Evolutionary conservation across 2,329 filamentous ascomycete species (phyloP).

Genomic region (Rutstroemia sp.): DNA sequence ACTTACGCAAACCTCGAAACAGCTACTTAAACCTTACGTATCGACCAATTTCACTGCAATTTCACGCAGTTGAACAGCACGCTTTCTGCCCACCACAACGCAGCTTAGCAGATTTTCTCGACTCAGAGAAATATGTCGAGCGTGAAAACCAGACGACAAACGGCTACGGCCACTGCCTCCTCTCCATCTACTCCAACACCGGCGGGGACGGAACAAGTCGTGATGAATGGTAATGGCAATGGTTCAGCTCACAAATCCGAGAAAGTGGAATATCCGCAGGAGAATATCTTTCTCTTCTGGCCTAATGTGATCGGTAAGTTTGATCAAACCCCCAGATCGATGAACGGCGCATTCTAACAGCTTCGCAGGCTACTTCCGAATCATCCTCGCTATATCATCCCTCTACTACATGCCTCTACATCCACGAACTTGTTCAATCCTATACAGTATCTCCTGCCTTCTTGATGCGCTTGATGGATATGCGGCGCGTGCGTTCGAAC

Average conservation of each 20-base stretch:
- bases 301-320: constrained; percentile 72
- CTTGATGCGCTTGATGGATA: constrained; percentile 93
- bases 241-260: constrained; percentile 33
- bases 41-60: not conserved
- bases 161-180: constrained; percentile 25
- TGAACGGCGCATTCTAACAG: constrained; percentile 12
- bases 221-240: constrained; percentile 38
- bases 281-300: constrained; percentile 78
- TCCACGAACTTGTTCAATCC: constrained; percentile 84
- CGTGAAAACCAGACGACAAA: constrained; percentile 28
- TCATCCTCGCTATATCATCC: constrained; percentile 78
- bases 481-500: constrained; percentile 79
- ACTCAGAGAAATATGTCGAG: constrained; percentile 24
- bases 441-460: constrained; percentile 90
- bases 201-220: constrained; percentile 16
- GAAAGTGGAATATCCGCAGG: constrained; percentile 36
- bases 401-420: constrained; percentile 99
- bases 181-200: constrained; percentile 25
- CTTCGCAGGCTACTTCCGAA: constrained; percentile 61
- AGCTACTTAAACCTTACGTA: not conserved
- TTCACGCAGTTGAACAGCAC: not conserved
- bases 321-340: constrained; percentile 40
- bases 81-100: not conserved
- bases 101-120: not conserved
- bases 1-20: not conserved